Evolutionary conservation across 129 eudicot genomes (phyloP).

Genomic region (Dittrichia graveolens): DNA sequence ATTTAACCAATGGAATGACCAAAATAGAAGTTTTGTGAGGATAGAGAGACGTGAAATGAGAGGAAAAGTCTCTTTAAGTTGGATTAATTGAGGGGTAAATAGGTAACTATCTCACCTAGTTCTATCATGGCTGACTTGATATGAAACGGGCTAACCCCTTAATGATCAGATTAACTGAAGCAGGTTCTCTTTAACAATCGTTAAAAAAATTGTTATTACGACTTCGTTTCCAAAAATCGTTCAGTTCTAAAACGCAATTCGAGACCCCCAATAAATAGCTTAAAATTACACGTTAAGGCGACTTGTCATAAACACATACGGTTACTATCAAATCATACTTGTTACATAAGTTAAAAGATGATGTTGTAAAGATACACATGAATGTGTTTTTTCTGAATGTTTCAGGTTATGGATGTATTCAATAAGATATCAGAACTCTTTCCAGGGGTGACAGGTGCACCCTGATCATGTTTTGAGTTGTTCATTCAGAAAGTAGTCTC

Average conservation of each 20-base stretch:
- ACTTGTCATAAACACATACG: too few species aligned
- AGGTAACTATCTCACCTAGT: neutral
- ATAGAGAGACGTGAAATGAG: neutral
- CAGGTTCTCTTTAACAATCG: too few species aligned
- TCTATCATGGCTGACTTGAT: too few species aligned
- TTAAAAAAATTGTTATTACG: too few species aligned
- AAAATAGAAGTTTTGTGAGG: neutral
- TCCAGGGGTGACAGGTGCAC: constrained; percentile 80
- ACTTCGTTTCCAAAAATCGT: too few species aligned
- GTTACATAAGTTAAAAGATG: neutral
- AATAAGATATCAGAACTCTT: constrained; percentile 88
- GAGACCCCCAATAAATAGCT: too few species aligned
- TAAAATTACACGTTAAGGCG: too few species aligned
- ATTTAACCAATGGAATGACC: neutral
- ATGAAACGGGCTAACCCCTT: too few species aligned
- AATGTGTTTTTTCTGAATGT: neutral
- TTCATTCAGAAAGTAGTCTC: constrained; percentile 16
- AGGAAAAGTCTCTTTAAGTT: neutral
- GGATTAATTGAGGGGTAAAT: too few species aligned
- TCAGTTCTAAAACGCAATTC: too few species aligned
- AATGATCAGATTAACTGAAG: too few species aligned
- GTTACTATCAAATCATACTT: too few species aligned
- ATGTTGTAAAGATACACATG: neutral
- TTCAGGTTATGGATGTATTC: constrained; percentile 97
- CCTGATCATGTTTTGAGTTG: constrained; percentile 30